Evolutionary conservation across 208 protist species (phyloP).

Genomic region (Trypanosoma lewisi): DNA sequence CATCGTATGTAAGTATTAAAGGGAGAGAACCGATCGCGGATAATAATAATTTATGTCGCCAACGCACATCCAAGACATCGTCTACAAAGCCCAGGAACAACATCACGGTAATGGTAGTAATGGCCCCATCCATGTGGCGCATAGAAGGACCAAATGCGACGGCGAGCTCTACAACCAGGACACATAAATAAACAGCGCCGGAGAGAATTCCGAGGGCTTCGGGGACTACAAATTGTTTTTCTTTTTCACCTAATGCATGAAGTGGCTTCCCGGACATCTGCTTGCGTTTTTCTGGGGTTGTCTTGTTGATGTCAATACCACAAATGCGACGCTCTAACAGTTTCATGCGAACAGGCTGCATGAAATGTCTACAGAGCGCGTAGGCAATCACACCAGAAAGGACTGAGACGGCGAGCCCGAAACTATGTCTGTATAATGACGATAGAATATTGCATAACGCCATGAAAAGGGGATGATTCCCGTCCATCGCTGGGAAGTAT

Average conservation of each 20-base stretch:
- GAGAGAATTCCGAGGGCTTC: conserved; percentile 80
- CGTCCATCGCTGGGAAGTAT: background rate
- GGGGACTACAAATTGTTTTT: conserved; percentile 47
- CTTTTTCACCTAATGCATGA: conserved; percentile 17
- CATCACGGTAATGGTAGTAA: conserved; percentile 97
- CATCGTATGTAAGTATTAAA: conserved; percentile 91
- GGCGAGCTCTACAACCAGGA: conserved; percentile 48
- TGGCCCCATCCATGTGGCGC: conserved; percentile 77
- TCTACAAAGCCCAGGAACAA: conserved; percentile 99
- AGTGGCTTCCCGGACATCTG: conserved; percentile 40
- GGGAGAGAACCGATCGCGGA: conserved; percentile 95
- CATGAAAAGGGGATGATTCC: background rate
- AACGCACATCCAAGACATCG: conserved; percentile 98
- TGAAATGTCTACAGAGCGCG: conserved; percentile 53
- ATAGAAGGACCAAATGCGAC: conserved; percentile 27
- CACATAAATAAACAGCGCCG: conserved; percentile 72
- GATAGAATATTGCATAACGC: conserved; percentile 17
- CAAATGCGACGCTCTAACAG: conserved; percentile 86
- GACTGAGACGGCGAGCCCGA: conserved; percentile 47
- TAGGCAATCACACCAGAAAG: conserved; percentile 65
- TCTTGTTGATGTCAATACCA: conserved; percentile 96
- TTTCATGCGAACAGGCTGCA: conserved; percentile 47
- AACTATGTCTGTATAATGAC: conserved; percentile 36
- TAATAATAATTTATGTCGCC: conserved; percentile 97
- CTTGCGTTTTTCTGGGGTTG: conserved; percentile 58